Evolutionary conservation across 2,329 filamentous ascomycete species (phyloP).

Genomic region (Trichocomaceae sp.): DNA sequence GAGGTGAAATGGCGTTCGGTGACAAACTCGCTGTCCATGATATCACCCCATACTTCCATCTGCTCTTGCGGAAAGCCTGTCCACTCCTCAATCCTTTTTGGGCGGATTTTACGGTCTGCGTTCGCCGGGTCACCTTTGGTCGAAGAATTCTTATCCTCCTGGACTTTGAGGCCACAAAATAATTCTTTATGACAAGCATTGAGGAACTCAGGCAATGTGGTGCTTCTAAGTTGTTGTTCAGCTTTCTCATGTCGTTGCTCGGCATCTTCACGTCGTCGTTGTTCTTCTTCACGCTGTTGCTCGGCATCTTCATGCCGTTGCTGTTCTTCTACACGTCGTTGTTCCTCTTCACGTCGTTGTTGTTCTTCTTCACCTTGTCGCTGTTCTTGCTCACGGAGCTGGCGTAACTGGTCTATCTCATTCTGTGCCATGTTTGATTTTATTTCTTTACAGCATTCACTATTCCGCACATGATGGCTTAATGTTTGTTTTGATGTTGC

Average conservation of each 20-base stretch:
- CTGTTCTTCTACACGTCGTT: background rate
- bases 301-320: too few relatives aligned
- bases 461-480: too few relatives aligned
- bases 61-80: constrained; percentile 16
- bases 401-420: too few relatives aligned
- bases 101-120: constrained; percentile 17
- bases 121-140: constrained; percentile 12
- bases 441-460: too few relatives aligned
- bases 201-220: constrained; percentile 16
- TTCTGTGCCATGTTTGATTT: too few relatives aligned
- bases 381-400: too few relatives aligned
- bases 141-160: constrained; percentile 14
- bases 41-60: constrained; percentile 15
- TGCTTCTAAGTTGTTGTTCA: constrained; percentile 15
- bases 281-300: background rate
- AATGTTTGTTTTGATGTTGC: too few relatives aligned
- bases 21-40: constrained; percentile 15
- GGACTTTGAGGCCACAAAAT: constrained; percentile 15
- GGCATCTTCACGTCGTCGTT: background rate
- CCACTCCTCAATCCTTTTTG: constrained; percentile 16
- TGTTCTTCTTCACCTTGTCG: too few relatives aligned
- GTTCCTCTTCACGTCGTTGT: too few relatives aligned
- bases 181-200: constrained; percentile 17
- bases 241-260: constrained; percentile 5
- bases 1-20: constrained; percentile 17